phyloP scores from a whole-genome alignment of 2,329 filamentous ascomycete genomes.

The Penicillium crustosum region DNA sequence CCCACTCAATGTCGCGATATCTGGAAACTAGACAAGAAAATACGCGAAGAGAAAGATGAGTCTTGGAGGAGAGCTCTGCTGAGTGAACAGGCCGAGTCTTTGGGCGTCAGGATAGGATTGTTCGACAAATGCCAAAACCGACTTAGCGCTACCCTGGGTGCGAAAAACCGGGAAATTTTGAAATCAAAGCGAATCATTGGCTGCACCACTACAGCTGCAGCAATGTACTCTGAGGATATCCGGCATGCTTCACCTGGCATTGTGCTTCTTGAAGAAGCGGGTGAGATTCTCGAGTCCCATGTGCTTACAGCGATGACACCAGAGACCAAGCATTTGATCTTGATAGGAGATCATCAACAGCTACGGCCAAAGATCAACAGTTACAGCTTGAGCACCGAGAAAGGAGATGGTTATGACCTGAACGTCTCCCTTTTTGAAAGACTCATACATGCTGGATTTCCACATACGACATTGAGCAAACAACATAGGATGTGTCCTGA shows the following conservation, averaged over 20 bases:
- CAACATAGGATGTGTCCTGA: slow-evolving; percentile 71
- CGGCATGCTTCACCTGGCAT: slow-evolving; percentile 57
- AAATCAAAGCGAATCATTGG: slow-evolving; percentile 61
- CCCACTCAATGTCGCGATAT: not conserved
- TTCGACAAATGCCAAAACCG: slow-evolving; percentile 16
- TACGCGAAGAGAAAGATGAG: slow-evolving; percentile 39
- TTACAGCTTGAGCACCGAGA: slow-evolving; percentile 61
- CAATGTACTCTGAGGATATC: slow-evolving; percentile 60
- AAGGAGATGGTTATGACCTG: slow-evolving; percentile 64
- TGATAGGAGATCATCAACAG: slow-evolving; percentile 74
- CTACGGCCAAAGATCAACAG: slow-evolving; percentile 66
- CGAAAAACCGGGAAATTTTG: slow-evolving; percentile 40
- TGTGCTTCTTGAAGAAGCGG: slow-evolving; percentile 69
- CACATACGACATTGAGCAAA: slow-evolving; percentile 55
- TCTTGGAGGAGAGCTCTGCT: slow-evolving; percentile 51
- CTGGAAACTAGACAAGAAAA: slow-evolving; percentile 48
- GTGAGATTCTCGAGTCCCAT: slow-evolving; percentile 70
- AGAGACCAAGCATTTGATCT: slow-evolving; percentile 61
- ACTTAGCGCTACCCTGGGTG: slow-evolving; percentile 11
- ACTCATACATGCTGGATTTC: slow-evolving; percentile 57
- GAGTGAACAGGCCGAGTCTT: slow-evolving; percentile 49
- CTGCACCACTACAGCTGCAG: slow-evolving; percentile 70
- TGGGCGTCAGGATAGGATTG: slow-evolving; percentile 15
- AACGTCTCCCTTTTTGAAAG: slow-evolving; percentile 70
- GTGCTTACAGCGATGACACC: slow-evolving; percentile 60